Evolutionary conservation across 805 yeast genomes (phyloP).

Genomic region (Saccharomycopsis olivae): DNA sequence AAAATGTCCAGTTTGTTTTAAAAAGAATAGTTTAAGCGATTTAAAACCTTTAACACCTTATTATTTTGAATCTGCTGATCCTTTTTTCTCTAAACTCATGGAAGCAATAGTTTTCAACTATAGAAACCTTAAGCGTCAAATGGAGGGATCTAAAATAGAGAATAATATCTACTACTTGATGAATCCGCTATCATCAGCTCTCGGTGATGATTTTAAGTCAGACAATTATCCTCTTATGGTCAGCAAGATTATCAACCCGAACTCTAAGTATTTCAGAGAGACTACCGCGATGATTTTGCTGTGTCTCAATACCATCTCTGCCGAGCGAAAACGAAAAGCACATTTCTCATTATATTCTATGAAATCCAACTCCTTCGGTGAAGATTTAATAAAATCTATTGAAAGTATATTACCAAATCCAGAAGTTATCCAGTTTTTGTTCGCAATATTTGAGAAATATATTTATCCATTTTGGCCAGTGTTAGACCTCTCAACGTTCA

Average conservation of each 20-base stretch:
- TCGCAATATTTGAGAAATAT: slow-evolving; percentile 9
- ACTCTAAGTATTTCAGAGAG: too few species aligned
- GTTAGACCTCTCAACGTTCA: slow-evolving; percentile 5
- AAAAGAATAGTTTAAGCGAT: too few species aligned
- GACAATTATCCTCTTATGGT: too few species aligned
- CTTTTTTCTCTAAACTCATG: too few species aligned
- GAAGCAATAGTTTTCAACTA: too few species aligned
- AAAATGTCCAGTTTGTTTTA: too few species aligned
- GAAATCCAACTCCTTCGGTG: slow-evolving; percentile 1
- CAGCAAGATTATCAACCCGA: too few species aligned
- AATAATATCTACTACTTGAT: slow-evolving; percentile 4
- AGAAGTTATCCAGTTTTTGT: slow-evolving; percentile 7
- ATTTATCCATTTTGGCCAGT: slow-evolving; percentile 15
- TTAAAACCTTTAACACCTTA: too few species aligned
- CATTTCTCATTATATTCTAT: background rate
- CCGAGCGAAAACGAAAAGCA: background rate
- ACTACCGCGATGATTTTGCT: background rate
- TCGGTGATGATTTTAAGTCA: too few species aligned
- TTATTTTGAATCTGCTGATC: too few species aligned
- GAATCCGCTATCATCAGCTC: slow-evolving; percentile 10
- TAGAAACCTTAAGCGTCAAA: too few species aligned
- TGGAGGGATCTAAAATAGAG: slow-evolving; percentile 1
- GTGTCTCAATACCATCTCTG: background rate
- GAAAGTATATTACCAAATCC: slow-evolving; percentile 7
- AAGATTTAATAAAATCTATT: slow-evolving; percentile 2